Conservation (phyloP, 2,329 filamentous ascomycete genomes). For the Trichoderma afroharzianum region DNA sequence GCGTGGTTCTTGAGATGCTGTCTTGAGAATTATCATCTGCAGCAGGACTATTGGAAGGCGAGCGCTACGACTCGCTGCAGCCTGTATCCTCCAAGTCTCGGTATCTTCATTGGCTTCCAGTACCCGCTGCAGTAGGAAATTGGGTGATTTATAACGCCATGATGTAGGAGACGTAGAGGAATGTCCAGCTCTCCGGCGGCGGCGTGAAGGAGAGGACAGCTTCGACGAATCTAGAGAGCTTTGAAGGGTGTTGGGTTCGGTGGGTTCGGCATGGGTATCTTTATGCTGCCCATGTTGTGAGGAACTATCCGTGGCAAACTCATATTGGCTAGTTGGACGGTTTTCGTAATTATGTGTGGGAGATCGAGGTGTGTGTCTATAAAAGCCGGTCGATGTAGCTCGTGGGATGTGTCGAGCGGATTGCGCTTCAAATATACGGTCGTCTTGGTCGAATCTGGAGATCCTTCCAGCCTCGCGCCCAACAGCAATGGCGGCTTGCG, state of each 20-base stretch:
- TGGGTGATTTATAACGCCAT: constrained; percentile 21
- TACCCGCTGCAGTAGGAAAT: constrained; percentile 25
- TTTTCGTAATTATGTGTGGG: background rate
- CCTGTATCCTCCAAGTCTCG: constrained; percentile 20
- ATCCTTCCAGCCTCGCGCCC: background rate
- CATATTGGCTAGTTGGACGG: background rate
- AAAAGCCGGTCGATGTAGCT: background rate
- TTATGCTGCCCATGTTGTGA: background rate
- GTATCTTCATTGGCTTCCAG: constrained; percentile 16
- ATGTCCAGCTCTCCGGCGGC: background rate
- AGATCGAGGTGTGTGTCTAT: background rate
- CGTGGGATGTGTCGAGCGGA: background rate
- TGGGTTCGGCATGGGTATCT: background rate
- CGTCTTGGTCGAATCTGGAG: constrained; percentile 1
- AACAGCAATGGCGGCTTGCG: constrained; percentile 9
- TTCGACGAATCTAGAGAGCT: background rate
- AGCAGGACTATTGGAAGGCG: constrained; percentile 32
- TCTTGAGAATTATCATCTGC: constrained; percentile 30
- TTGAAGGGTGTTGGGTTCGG: background rate
- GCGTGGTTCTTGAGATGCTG: constrained; percentile 18
- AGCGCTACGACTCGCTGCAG: constrained; percentile 26
- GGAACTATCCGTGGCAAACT: no score
- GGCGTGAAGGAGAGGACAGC: background rate
- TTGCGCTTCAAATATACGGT: background rate
- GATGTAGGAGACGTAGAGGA: background rate